Evolutionary conservation across 306 rosid species (phyloP), one percentile per base, ranked within the genome.

Genomic region (Alnus glutinosa): DNA sequence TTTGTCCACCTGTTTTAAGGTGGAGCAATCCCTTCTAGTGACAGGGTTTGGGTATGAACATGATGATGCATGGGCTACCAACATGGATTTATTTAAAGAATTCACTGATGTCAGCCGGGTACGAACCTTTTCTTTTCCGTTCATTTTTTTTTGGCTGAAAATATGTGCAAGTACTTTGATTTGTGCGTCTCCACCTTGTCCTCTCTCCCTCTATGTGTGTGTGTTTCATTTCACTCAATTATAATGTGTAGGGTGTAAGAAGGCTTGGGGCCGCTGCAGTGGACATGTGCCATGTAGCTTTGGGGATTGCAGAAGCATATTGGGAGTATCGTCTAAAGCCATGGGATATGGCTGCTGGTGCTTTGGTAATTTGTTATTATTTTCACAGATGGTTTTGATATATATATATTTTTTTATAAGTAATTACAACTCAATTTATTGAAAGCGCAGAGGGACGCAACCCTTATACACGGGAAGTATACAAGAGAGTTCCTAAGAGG

Each of bases 271-370:
- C 98, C 0, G 98, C 98, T 71, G 93, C 98, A 10, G 98, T 95
- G 71, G 98, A 95, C 85, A 95, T 92, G 98, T 91, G 97, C 79
- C 98, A 92, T 80, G 98, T 95, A 73, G 95, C 98, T 76, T 80
- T 95, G 66, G 98, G 98, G 83, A 89, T 95, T 61, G 98, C 88
- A 28, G 98, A 95, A 89, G 97, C 97, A 1, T 92, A 95, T 77
- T 95, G 98, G 98, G 98, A 95, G 84, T 95, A 95, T 88, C 97
- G 98, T 71, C 89, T 92, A 79, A 95, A 95, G 91, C 98, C 98
- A 36, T 95, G 98, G 98, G 98, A 95, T 86, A 92, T 95, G 98
- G 98, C 98, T 61, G 98, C 98, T 57, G 98, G 98, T 76, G 97
- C 90, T 86, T 84, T 92, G 97, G 98, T 93, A 89, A 71, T 77